Percentiles rank a stretch among this genome's conserved stretches.
These are phyloP conservation scores for Colletotrichum sp. DNA, from an alignment of 2,329 filamentous ascomycete genomes.

Conservation along the genomic window DNA sequence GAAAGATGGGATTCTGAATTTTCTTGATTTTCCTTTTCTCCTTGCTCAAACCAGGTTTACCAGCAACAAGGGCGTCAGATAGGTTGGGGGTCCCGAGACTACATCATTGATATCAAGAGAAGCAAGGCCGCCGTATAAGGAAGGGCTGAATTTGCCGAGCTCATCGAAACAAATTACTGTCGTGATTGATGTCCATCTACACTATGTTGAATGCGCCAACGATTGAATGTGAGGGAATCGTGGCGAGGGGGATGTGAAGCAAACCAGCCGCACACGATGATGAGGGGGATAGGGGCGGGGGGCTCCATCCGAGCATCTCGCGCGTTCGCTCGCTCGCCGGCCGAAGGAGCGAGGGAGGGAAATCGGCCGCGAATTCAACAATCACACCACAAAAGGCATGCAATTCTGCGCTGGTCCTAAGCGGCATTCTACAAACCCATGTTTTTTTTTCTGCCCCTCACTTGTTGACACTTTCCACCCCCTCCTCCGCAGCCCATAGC, in stretches of 20 bases:
- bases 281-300: neutral
- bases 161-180: neutral
- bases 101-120: constrained; percentile 14
- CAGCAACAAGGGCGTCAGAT: constrained; percentile 17
- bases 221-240: neutral
- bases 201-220: neutral
- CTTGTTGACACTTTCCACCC: neutral
- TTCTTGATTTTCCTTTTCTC: neutral
- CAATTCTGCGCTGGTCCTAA: neutral
- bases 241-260: neutral
- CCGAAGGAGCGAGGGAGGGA: neutral
- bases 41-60: neutral
- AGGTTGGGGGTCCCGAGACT: neutral
- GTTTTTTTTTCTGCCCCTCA: neutral
- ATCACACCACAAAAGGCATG: neutral
- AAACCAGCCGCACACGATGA: neutral
- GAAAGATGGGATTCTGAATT: neutral
- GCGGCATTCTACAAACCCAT: neutral
- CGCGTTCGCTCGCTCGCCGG: neutral
- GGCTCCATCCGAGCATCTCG: neutral
- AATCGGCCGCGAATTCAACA: neutral
- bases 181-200: neutral
- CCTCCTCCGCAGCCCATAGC: neutral
- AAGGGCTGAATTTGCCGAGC: neutral
- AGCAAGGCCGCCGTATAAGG: neutral